Base-by-base conservation (phyloP, 768 basidiomycete genomes). In the Hericium alpestre region DNA sequence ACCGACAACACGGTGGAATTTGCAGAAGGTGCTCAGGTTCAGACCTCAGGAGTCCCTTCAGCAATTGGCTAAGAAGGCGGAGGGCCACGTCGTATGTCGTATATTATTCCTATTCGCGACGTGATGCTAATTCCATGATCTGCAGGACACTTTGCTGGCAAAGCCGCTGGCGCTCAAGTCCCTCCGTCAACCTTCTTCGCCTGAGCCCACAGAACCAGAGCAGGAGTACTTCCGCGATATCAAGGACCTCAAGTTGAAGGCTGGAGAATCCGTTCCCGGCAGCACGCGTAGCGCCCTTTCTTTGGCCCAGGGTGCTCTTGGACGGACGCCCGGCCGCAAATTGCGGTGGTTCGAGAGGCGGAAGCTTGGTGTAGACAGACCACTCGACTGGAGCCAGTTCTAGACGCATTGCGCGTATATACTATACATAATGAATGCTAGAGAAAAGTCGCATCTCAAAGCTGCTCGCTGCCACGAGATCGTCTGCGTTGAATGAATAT, bases 11-110 rank as follows among this genome's bases (percentile, higher is more conserved):
- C 75, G 85, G 56, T 83, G 81, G 77, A 90, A 89, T 67, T 70
- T 92, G 40, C 80, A 84, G 63, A 90, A 90, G 68, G 75, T 84
- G 4, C 70, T 92, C 20, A 81, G 73, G 54, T 92, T 78, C 66
- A 75, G 84, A 54, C 70, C 74, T 16, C 61, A 65, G 27, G 71
- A 72, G 57, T 82, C 81, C 23, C 63, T 78, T 9, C 57, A 64
- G 10, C 73, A 78, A 22, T 65, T 92, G 23, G 74, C 75, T 55
- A 66, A 71, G 59, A 86, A 84, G 65, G 84, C 82, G 5, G 72
- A 74, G 27, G 74, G 78, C 47, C 83, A 91, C 68, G 79, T 84
- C 59, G 90, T 90, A 65, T 64, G 86, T 27, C 13, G 12, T 15
- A 20, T 16, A n/a, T 32, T 22, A 5, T 13, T 23, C 16, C 37